A percentile compares a stretch with the other conserved stretches of the same genome.
Conservation (phyloP, 192 early-diverging fungal genomes). For the Coemansia aciculifera region DNA sequence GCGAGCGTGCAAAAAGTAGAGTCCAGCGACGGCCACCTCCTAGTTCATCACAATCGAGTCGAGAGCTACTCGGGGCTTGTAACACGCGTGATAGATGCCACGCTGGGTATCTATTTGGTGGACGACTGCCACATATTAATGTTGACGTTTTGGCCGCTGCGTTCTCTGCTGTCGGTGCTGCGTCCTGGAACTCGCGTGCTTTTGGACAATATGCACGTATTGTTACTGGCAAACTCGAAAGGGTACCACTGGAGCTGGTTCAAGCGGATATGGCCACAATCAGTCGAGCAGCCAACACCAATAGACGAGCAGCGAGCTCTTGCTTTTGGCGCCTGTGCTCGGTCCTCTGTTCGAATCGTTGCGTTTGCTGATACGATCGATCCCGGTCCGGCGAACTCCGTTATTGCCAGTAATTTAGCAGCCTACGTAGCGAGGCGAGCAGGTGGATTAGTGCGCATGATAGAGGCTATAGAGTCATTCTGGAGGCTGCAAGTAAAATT, state of each 20-base stretch:
- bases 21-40: constrained; percentile 16
- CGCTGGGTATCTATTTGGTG: constrained; percentile 40
- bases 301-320: constrained; percentile 9
- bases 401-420: neutral
- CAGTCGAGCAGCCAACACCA: neutral
- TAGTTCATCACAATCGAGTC: constrained; percentile 18
- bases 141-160: constrained; percentile 37
- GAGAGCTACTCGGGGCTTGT: constrained; percentile 48
- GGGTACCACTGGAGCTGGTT: constrained; percentile 46
- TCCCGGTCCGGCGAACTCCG: neutral
- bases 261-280: neutral
- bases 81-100: constrained; percentile 29
- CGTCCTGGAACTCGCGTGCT: constrained; percentile 40
- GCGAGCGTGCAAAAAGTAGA: neutral
- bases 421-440: constrained; percentile 9
- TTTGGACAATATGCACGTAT: constrained; percentile 37
- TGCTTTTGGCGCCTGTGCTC: constrained; percentile 42
- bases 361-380: constrained; percentile 11
- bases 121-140: constrained; percentile 37
- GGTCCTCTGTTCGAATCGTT: constrained; percentile 28
- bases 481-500: constrained; percentile 41
- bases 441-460: constrained; percentile 29
- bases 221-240: constrained; percentile 26
- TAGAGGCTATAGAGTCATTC: constrained; percentile 34
- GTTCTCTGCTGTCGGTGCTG: constrained; percentile 26